A percentile compares a stretch with the other conserved stretches of the same genome.
phyloP scores from a whole-genome alignment of 768 basidiomycete genomes.

The Coprinopsis cinerea region DNA sequence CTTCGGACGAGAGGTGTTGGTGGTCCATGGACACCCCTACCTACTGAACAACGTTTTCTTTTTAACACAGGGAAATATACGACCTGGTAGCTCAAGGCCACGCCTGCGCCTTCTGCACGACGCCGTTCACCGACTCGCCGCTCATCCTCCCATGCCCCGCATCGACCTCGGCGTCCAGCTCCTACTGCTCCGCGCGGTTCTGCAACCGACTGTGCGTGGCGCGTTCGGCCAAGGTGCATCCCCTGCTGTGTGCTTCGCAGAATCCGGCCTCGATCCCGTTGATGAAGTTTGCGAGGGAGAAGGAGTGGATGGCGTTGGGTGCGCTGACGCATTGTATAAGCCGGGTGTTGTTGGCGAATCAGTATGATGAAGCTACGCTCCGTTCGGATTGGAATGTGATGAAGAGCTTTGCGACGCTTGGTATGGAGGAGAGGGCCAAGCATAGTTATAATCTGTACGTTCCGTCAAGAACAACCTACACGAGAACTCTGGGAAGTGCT shows the following conservation, averaged over 20 bases:
- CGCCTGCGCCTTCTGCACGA: slow-evolving; percentile 74
- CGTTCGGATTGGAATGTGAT: slow-evolving; percentile 51
- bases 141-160: slow-evolving; percentile 50
- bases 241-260: slow-evolving; percentile 66
- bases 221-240: slow-evolving; percentile 59
- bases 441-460: slow-evolving; percentile 44
- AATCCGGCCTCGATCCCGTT: slow-evolving; percentile 66
- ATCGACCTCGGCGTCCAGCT: slow-evolving; percentile 29
- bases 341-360: slow-evolving; percentile 50
- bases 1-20: not conserved
- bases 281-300: slow-evolving; percentile 50
- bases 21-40: too few species aligned
- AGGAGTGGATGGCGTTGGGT: slow-evolving; percentile 71
- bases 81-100: slow-evolving; percentile 52
- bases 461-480: too few species aligned
- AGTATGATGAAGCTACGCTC: slow-evolving; percentile 39
- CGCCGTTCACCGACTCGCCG: slow-evolving; percentile 44
- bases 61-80: slow-evolving; percentile 68
- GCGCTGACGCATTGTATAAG: slow-evolving; percentile 66
- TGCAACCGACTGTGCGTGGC: slow-evolving; percentile 75
- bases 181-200: slow-evolving; percentile 59
- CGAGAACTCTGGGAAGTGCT: too few species aligned
- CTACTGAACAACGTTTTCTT: not conserved
- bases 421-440: slow-evolving; percentile 64
- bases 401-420: slow-evolving; percentile 61